Conservation (phyloP, 2,329 filamentous ascomycete genomes). For the Teratosphaeria nubilosa region DNA sequence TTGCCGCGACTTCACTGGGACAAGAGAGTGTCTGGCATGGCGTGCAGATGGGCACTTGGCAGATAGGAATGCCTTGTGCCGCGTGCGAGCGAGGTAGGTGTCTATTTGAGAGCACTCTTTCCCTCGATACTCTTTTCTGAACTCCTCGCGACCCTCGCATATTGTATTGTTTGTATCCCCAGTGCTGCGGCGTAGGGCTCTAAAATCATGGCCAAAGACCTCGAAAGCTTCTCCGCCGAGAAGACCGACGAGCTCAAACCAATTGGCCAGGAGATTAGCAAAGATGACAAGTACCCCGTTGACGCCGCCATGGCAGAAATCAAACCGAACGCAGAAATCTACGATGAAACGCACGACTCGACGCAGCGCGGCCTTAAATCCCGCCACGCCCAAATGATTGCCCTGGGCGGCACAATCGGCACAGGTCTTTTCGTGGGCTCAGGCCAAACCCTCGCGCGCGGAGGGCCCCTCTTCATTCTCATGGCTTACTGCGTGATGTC, state of each 20-base stretch:
- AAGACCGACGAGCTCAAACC: neutral
- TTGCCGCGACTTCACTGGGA: neutral
- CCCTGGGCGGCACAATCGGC: slow-evolving; percentile 23
- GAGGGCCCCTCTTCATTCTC: slow-evolving; percentile 34
- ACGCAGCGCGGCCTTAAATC: slow-evolving; percentile 33
- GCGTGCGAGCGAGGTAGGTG: neutral
- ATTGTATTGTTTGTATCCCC: neutral
- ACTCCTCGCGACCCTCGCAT: neutral
- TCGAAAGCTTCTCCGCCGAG: neutral
- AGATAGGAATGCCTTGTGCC: too few relatives aligned
- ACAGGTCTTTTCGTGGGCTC: slow-evolving; percentile 28
- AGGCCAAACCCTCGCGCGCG: slow-evolving; percentile 27
- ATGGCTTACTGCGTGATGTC: slow-evolving; percentile 32
- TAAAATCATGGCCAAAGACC: neutral
- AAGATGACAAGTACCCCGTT: neutral
- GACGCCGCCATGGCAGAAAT: neutral
- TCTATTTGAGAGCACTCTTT: neutral
- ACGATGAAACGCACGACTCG: slow-evolving; percentile 22
- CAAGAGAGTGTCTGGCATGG: neutral
- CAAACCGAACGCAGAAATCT: neutral
- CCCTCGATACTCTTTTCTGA: neutral
- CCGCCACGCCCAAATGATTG: slow-evolving; percentile 27
- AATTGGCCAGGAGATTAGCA: neutral
- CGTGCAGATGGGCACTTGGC: neutral
- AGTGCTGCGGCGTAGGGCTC: neutral